Base-by-base conservation (phyloP, 331 rosid species). In the Malus hybrid region DNA sequence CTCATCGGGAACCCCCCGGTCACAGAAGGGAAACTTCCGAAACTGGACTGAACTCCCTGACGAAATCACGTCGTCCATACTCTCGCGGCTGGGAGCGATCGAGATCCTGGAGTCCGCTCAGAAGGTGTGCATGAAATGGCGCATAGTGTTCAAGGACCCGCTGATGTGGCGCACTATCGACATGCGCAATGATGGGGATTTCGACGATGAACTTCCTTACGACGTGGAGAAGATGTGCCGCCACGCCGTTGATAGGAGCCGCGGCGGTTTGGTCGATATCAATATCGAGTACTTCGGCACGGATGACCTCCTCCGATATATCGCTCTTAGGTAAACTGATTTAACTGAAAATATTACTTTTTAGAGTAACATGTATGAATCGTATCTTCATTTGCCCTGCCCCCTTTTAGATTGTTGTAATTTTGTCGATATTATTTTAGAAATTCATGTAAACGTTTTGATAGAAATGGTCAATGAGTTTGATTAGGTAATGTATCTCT, bases 131-230 rank as follows among this genome's bases (percentile, higher is more conserved):
- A 31, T 46, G 22, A 57, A 39, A 24, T 82, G 86, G 86, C 77
- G 75, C 56, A 70, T 42, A 34, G 46, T 82, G 72, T 82, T 83
- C 68, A 76, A 82, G 67, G 83, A 82, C 33, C 80, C 86, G 24
- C 65, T 67, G 55, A 75, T 75, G 77, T 82, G 86, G 86, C 78
- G 74, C 65, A 59, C 73, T 8, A 14, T 82, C 44, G 67, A 82
- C 62, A 78, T 82, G 75, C 71, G 8, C 3, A 77, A 76, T 54
- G 11, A n/a, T 28, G 57, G 68, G 10, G 33, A 62, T 24, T 8
- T 22, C 39, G 44, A 62, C 10, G 65, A 24, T 8, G 65, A 28
- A 60, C 15, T 20, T 10, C 15, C 3, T 4, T 46, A 63, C 63
- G 15, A 78, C 59, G 13, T 82, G 78, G 71, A 74, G 71, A 52